These are phyloP conservation scores for Candida manassasensis DNA, from an alignment of 805 yeast genomes.

Conservation along the genomic window DNA sequence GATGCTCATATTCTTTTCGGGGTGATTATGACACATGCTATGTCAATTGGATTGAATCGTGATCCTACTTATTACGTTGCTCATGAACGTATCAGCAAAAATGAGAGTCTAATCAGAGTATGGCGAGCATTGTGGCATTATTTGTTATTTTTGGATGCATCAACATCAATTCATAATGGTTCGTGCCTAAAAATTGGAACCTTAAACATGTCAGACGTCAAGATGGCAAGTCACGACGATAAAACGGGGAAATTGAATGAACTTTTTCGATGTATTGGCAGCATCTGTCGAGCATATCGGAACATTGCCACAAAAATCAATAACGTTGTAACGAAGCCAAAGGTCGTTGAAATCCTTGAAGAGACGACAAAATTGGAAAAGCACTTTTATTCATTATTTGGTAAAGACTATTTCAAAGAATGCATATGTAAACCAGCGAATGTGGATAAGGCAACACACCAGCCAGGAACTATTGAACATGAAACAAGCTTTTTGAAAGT, in stretches of 20 bases:
- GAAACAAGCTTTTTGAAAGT: slow-evolving; percentile 31
- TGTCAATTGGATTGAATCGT: slow-evolving; percentile 37
- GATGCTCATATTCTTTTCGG: slow-evolving; percentile 38
- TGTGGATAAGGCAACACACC: not conserved
- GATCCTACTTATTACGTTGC: slow-evolving; percentile 31
- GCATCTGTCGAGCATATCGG: slow-evolving; percentile 25
- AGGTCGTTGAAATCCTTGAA: slow-evolving; percentile 28
- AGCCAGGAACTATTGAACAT: slow-evolving; percentile 15
- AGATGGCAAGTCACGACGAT: slow-evolving; percentile 17
- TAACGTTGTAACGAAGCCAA: slow-evolving; percentile 26
- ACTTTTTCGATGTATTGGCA: slow-evolving; percentile 10
- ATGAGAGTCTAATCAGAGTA: slow-evolving; percentile 18
- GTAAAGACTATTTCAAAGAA: slow-evolving; percentile 39
- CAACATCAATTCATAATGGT: slow-evolving; percentile 29
- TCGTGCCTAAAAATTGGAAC: slow-evolving; percentile 22
- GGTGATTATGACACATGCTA: slow-evolving; percentile 31
- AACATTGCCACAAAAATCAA: slow-evolving; percentile 21
- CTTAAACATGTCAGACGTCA: slow-evolving; percentile 30
- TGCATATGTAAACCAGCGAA: slow-evolving; percentile 31
- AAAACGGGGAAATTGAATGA: slow-evolving; percentile 14
- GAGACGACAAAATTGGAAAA: slow-evolving; percentile 35
- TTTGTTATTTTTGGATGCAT: slow-evolving; percentile 27
- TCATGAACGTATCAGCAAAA: slow-evolving; percentile 26
- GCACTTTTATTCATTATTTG: slow-evolving; percentile 31
- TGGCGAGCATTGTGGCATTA: slow-evolving; percentile 39